These are phyloP conservation scores for Umbelopsis isabellina DNA, from an alignment of 192 early-diverging fungal species.

Conservation along the genomic window DNA sequence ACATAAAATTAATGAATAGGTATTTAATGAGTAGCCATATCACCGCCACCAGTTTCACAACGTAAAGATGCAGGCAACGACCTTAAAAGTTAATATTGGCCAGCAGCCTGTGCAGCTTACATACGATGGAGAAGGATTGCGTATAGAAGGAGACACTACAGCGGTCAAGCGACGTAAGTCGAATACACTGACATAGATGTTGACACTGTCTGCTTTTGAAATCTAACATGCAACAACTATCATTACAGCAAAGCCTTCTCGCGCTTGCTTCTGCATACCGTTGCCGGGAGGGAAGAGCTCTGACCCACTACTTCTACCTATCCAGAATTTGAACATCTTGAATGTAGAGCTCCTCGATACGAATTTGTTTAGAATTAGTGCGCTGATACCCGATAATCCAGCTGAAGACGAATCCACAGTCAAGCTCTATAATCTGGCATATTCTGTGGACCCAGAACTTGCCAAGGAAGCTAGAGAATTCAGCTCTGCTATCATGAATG, in stretches of 20 bases:
- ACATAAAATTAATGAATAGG: no score
- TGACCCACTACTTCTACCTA: slow-evolving; percentile 34
- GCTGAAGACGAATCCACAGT: slow-evolving; percentile 15
- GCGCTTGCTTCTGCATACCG: slow-evolving; percentile 33
- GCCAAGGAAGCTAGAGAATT: slow-evolving; percentile 22
- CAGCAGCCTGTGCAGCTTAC: slow-evolving; percentile 27
- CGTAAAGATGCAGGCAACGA: background rate
- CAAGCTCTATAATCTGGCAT: slow-evolving; percentile 38
- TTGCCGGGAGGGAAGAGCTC: slow-evolving; percentile 22
- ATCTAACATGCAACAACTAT: background rate
- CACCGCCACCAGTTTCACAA: no score
- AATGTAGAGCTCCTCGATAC: slow-evolving; percentile 21
- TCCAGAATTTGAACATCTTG: slow-evolving; percentile 28
- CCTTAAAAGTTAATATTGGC: slow-evolving; percentile 22
- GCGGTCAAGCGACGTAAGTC: slow-evolving; percentile 29
- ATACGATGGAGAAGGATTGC: slow-evolving; percentile 34
- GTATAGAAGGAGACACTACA: slow-evolving; percentile 40
- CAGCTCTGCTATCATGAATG: slow-evolving; percentile 23
- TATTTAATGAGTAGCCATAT: no score
- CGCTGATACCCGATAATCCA: slow-evolving; percentile 29
- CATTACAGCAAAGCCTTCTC: slow-evolving; percentile 22
- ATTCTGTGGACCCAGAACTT: slow-evolving; percentile 17
- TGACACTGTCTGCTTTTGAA: background rate
- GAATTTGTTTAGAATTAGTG: slow-evolving; percentile 34
- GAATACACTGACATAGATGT: no score